Conservation (phyloP, 441 rosid genomes). For the Arabidopsis lyrata region DNA sequence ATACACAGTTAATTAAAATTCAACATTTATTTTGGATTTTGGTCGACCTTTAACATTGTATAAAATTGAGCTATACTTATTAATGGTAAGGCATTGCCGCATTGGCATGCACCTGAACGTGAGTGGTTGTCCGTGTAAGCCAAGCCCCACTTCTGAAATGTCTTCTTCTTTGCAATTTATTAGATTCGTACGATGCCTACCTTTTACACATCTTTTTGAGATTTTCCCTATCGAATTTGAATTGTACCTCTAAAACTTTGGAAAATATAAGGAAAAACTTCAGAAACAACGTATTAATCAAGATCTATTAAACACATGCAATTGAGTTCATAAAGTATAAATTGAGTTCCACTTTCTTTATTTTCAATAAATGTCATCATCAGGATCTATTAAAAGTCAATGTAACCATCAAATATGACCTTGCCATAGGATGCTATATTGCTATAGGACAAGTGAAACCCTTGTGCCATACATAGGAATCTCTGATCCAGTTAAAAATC, state of each 20-base stretch:
- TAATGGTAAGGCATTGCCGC: conserved; percentile 24
- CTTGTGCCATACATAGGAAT: not conserved
- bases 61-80: conserved; percentile 24
- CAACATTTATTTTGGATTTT: not conserved
- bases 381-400: too few relatives aligned
- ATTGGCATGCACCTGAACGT: conserved; percentile 41
- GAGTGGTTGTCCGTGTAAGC: conserved; percentile 45
- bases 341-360: too few relatives aligned
- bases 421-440: too few relatives aligned
- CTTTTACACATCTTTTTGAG: conserved; percentile 15
- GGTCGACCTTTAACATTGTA: conserved; percentile 12
- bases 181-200: conserved; percentile 33
- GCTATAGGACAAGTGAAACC: too few relatives aligned
- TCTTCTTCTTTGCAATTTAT: conserved; percentile 44
- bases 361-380: too few relatives aligned
- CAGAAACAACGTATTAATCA: too few relatives aligned
- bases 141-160: conserved; percentile 40
- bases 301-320: too few relatives aligned
- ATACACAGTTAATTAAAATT: not conserved
- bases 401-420: too few relatives aligned
- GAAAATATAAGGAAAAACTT: not conserved
- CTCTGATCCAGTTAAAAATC: not conserved
- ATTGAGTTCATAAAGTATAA: too few relatives aligned
- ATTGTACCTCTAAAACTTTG: not conserved
- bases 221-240: conserved; percentile 14